Evolutionary conservation across 805 yeast species (phyloP).

Genomic region (Starmera caribaea): DNA sequence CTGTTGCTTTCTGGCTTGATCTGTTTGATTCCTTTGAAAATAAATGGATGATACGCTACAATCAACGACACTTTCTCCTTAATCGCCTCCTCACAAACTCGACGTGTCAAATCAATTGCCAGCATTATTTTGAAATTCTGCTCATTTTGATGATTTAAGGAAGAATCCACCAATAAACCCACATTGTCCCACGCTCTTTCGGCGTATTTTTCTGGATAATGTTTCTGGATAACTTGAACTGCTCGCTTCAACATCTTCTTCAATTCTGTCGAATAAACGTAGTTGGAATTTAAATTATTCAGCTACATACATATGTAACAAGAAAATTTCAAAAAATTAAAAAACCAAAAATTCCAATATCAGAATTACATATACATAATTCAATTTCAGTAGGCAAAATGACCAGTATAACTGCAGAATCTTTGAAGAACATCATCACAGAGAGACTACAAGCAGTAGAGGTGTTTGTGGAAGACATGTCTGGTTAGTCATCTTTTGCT

Average conservation of each 20-base stretch:
- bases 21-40: constrained; percentile 78
- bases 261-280: not conserved
- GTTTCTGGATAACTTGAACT: constrained; percentile 48
- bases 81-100: constrained; percentile 84
- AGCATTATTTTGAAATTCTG: constrained; percentile 34
- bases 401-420: constrained; percentile 21
- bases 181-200: constrained; percentile 94
- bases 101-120: constrained; percentile 75
- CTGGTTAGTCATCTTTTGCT: constrained; percentile 12
- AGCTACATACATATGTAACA: not conserved
- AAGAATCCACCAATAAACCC: constrained; percentile 75
- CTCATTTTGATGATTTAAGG: constrained; percentile 17
- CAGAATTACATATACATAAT: not conserved
- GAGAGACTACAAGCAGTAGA: constrained; percentile 50
- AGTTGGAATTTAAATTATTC: not conserved
- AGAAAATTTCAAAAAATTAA: not conserved
- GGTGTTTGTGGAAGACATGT: constrained; percentile 68
- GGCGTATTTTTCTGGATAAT: constrained; percentile 77
- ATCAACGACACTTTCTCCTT: constrained; percentile 41
- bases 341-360: too few relatives aligned
- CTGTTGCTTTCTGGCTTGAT: constrained; percentile 54
- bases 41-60: constrained; percentile 90
- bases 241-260: constrained; percentile 30
- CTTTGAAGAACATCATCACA: constrained; percentile 38
- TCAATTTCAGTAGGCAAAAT: not conserved